These are phyloP conservation scores for Ascodesmis nigricans DNA, from an alignment of 495 filamentous ascomycete species.

Conservation along the genomic window DNA sequence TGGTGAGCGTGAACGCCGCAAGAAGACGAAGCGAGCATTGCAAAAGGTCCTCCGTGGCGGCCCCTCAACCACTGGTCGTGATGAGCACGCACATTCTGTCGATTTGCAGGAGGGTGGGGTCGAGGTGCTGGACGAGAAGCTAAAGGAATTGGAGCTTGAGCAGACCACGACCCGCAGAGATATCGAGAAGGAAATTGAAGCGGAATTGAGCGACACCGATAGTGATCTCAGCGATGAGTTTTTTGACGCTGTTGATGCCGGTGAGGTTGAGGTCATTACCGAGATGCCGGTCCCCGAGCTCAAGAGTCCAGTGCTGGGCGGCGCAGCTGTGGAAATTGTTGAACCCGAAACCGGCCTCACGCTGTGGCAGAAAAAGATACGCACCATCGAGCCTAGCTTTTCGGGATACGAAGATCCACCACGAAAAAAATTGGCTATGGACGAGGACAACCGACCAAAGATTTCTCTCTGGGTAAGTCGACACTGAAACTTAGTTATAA, in stretches of 20 bases:
- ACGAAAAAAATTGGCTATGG: constrained; percentile 59
- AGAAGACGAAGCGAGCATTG: constrained; percentile 69
- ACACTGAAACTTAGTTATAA: constrained; percentile 2
- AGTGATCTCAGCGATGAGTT: constrained; percentile 81
- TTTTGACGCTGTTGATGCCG: constrained; percentile 89
- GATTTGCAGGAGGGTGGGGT: constrained; percentile 2
- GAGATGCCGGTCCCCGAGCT: constrained; percentile 28
- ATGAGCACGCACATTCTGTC: constrained; percentile 13
- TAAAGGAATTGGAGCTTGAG: constrained; percentile 16
- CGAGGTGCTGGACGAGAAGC: constrained; percentile 20
- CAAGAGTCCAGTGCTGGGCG: constrained; percentile 20
- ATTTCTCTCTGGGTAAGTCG: constrained; percentile 79
- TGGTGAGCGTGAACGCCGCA: constrained; percentile 75
- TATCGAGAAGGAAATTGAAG: constrained; percentile 1
- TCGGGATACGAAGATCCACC: constrained; percentile 77
- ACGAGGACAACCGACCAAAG: constrained; percentile 77
- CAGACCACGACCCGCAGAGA: constrained; percentile 13
- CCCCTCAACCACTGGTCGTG: constrained; percentile 25
- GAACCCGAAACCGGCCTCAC: constrained; percentile 24
- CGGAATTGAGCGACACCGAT: constrained; percentile 31
- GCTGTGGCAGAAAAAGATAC: constrained; percentile 29
- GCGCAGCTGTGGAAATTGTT: constrained; percentile 25
- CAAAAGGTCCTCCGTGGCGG: constrained; percentile 56
- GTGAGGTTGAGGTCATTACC: constrained; percentile 58
- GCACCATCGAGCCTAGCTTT: constrained; percentile 51